These are phyloP conservation scores for Microthlaspi erraticum DNA, from an alignment of 345 rosid genomes.

Conservation along the genomic window DNA sequence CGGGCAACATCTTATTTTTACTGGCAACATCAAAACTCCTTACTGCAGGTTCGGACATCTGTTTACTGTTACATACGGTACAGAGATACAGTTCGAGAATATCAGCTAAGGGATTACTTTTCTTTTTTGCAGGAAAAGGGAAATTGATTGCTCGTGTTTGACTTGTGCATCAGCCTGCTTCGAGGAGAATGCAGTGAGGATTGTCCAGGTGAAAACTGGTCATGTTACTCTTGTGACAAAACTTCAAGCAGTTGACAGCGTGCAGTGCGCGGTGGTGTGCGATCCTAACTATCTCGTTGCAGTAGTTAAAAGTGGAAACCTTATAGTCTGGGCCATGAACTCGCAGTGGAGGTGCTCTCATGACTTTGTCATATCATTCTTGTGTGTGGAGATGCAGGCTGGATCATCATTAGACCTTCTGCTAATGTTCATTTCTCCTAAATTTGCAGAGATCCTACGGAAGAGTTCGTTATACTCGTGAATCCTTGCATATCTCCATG, in stretches of 20 bases:
- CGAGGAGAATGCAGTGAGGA: constrained; percentile 61
- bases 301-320: constrained; percentile 70
- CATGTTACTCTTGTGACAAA: constrained; percentile 69
- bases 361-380: constrained; percentile 24
- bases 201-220: constrained; percentile 70
- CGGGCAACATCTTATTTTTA: constrained; percentile 67
- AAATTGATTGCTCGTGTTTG: constrained; percentile 71
- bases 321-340: constrained; percentile 83
- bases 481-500: constrained; percentile 54
- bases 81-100: constrained; percentile 1
- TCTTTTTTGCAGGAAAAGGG: constrained; percentile 61
- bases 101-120: constrained; percentile 26
- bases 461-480: constrained; percentile 57
- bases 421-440: constrained; percentile 33
- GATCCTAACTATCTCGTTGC: constrained; percentile 68
- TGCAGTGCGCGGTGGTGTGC: constrained; percentile 66
- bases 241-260: constrained; percentile 56
- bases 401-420: constrained; percentile 34
- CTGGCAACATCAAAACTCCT: constrained; percentile 68
- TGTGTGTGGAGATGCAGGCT: constrained; percentile 16
- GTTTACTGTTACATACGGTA: constrained; percentile 2
- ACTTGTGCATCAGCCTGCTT: constrained; percentile 61
- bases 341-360: constrained; percentile 74
- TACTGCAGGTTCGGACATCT: constrained; percentile 72
- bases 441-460: constrained; percentile 60